These are phyloP conservation scores for Neurospora sp. DNA, from an alignment of 2,329 filamentous ascomycete species.

Conservation along the genomic window DNA sequence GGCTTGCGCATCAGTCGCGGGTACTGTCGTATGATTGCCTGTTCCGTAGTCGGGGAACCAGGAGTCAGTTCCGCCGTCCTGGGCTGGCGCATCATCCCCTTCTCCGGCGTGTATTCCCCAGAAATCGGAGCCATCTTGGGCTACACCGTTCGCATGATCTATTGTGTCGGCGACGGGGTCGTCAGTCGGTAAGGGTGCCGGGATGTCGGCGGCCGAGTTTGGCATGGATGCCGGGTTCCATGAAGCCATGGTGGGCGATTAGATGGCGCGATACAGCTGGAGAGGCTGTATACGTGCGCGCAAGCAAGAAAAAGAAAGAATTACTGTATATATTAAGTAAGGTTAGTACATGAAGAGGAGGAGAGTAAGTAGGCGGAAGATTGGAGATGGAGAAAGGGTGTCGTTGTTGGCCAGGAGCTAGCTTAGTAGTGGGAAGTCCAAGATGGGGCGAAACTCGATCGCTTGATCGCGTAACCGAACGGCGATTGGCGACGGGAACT, in stretches of 20 bases:
- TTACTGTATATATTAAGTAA: conserved; percentile 6
- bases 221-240: conserved; percentile 46
- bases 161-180: neutral
- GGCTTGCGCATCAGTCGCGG: conserved; percentile 8
- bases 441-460: neutral
- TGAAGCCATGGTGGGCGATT: conserved; percentile 30
- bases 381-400: conserved; percentile 8
- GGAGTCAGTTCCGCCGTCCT: conserved; percentile 12
- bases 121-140: neutral
- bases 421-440: neutral
- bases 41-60: conserved; percentile 25
- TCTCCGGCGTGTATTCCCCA: neutral
- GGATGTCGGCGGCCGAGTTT: conserved; percentile 23
- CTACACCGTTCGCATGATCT: neutral
- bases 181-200: conserved; percentile 3
- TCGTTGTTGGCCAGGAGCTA: neutral
- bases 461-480: neutral
- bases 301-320: conserved; percentile 7
- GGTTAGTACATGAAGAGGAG: conserved; percentile 1
- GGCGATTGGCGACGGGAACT: neutral
- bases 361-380: neutral
- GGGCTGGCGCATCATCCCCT: neutral
- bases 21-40: conserved; percentile 16
- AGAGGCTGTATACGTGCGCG: conserved; percentile 8
- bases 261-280: conserved; percentile 8